Conservation (phyloP, 2,329 filamentous ascomycete genomes). For the Penicillium sp. region DNA sequence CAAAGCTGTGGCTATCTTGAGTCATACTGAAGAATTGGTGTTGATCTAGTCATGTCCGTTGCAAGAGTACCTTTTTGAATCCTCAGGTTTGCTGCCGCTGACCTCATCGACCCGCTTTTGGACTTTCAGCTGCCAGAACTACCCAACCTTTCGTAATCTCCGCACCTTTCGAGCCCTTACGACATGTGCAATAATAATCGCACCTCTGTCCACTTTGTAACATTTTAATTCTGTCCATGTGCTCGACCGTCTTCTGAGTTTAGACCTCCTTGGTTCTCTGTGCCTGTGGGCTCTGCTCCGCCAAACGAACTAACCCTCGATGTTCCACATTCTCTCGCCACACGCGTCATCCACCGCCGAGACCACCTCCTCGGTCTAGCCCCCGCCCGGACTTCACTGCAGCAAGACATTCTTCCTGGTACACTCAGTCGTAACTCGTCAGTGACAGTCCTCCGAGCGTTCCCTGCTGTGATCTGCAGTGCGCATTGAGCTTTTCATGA, state of each 20-base stretch:
- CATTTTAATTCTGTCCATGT: neutral
- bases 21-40: too few species aligned
- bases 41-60: too few species aligned
- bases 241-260: neutral
- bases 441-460: conserved; percentile 12
- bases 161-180: neutral
- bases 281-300: neutral
- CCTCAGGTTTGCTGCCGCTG: conserved; percentile 1
- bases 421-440: conserved; percentile 8
- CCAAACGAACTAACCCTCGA: conserved; percentile 1
- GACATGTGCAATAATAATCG: too few species aligned
- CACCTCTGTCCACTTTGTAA: neutral
- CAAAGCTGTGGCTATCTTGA: too few species aligned
- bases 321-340: conserved; percentile 18
- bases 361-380: conserved; percentile 12
- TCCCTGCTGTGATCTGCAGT: conserved; percentile 5
- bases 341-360: conserved; percentile 15
- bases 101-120: conserved; percentile 14
- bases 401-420: conserved; percentile 1
- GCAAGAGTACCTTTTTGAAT: too few species aligned
- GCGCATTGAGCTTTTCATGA: conserved; percentile 5
- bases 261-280: neutral
- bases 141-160: neutral
- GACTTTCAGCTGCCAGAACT: conserved; percentile 1
- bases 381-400: conserved; percentile 2